Evolutionary conservation across 116 monocot genomes (phyloP), one percentile per base, ranked within the genome.

Genomic region (Iris pallida): DNA sequence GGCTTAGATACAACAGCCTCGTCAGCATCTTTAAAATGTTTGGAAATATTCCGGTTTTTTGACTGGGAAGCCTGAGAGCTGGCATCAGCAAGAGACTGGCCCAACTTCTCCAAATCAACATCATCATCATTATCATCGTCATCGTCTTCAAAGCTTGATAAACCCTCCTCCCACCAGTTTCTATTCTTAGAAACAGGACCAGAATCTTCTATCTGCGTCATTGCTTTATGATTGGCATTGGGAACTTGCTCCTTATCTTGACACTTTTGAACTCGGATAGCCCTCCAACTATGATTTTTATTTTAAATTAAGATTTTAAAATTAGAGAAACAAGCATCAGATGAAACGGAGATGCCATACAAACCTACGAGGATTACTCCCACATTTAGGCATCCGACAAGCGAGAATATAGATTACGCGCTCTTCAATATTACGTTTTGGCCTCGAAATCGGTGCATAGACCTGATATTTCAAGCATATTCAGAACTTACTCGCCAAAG

Each of bases 211-310:
- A 68, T 72, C 18, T 42, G 45, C 43, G 71, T 13, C 40, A 47
- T 49, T 64, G 67, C 16, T 63, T 68, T 20, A n/a, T 20, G 20
- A 56, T 5, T 20, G 42, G 16, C 20, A 49, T 19, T 44, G 49
- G 12, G 9, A 2, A 16, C 43, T 64, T 71, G 64, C 10, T 63
- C 48, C 11, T 52, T 73, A 54, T 55, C 42, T 51, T 48, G 53
- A 74, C 71, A 77, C 69, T 84, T 88, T 52, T 91, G 95, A 60
- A 82, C 71, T 53, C 95, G 87, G 70, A 95, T 78, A 79, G 73
- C 82, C 57, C 80, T 73, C 95, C 91, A 95, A 45, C 95, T 95
- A 63, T 52, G 86, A 54, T 47, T 16, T n/a, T 52, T 74, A 20
- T 53, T 47, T 53, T 47, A 20, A 42, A 45, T 49, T 11, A 60